A percentile compares a stretch with the other conserved stretches of the same genome.
Conservation (phyloP, 345 rosid species). For the Lumnitzera littorea region DNA sequence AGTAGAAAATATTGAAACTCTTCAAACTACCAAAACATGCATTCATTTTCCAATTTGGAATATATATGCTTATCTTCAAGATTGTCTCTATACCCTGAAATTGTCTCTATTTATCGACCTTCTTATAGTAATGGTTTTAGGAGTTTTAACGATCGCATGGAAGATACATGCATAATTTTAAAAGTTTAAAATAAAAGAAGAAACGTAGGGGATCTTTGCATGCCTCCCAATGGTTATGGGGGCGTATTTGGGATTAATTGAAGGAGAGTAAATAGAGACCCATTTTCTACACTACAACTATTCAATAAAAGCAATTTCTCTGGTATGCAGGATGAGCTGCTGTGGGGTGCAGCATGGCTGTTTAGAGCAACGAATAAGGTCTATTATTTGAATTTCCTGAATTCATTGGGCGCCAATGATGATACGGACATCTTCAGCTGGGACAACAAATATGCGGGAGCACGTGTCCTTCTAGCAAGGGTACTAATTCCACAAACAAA, state of each 20-base stretch:
- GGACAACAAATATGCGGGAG: constrained; percentile 94
- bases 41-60: too few species aligned
- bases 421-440: constrained; percentile 83
- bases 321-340: constrained; percentile 60
- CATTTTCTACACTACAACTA: background rate
- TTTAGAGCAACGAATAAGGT: constrained; percentile 61
- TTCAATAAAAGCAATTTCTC: background rate
- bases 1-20: too few species aligned
- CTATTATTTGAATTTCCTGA: constrained; percentile 50
- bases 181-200: background rate
- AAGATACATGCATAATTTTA: background rate
- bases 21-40: too few species aligned
- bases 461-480: constrained; percentile 70
- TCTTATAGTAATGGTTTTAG: background rate
- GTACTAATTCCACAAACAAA: constrained; percentile 15
- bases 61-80: background rate
- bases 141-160: background rate
- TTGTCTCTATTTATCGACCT: background rate
- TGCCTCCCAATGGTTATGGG: background rate
- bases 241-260: background rate
- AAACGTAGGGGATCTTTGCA: background rate
- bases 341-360: constrained; percentile 92
- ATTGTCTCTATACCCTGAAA: background rate
- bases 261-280: background rate
- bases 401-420: constrained; percentile 66